Base-by-base conservation (phyloP, 176 grass and related monocot species). In the Rhynchospora pubera region DNA sequence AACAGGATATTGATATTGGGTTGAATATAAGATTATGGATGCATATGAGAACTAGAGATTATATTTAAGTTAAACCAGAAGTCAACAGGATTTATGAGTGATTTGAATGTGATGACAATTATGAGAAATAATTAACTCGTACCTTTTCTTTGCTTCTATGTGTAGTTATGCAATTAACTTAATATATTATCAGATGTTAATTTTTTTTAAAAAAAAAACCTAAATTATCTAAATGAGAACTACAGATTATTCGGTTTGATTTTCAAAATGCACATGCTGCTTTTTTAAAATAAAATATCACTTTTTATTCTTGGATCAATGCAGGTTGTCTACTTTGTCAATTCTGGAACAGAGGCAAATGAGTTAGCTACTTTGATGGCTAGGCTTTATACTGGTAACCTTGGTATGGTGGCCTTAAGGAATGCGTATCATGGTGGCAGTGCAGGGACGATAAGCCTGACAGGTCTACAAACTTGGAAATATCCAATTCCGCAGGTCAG, bases 271-370 rank as follows among this genome's bases (percentile, higher is more conserved):
- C 9, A 46, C 47, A 28, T 76, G 71, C 48, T 30, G 11, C 13
- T 59, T 69, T 23, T 65, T 72, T 57, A 57, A 26, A 65, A 62
- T 39, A 85, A 65, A 39, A 39, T 39, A 39, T 4, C 4, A 5
- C 34, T 39, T 39, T 39, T 39, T 39, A 39, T 39, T 39, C 4
- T 39, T 39, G 34, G 34, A 39, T 3, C 34, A 39, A 6, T 80
- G 30, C 84, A 99, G 92, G 92, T 99, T 57, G 90, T 90, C 47
- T 99, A 95, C 75, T 95, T 99, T 42, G 96, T 99, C 34, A 99
- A 99, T 90, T 95, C 96, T 64, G 96, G 96, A 24, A 99, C 96
- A 45, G 96, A 99, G 89, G 92, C 96, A 9, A 99, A 99, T 88
- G 96, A 99, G 72, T 78, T 99, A 50, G 96, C 96, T 57, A 99